These are phyloP conservation scores for Aspergillus cavernicola DNA, from an alignment of 495 filamentous ascomycete genomes.

Conservation along the genomic window DNA sequence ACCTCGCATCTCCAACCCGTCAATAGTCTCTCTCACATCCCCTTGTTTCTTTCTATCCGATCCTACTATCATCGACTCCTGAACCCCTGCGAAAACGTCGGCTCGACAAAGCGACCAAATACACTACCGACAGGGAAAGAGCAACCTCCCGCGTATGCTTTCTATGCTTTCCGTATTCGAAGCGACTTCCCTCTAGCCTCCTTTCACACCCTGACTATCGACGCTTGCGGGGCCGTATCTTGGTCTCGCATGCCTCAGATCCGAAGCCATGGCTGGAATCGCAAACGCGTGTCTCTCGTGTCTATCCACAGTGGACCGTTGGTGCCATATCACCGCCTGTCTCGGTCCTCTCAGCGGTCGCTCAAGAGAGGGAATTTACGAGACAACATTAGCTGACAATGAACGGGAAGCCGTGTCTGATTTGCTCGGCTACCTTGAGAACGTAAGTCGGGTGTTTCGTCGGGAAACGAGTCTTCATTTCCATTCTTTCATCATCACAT, in stretches of 20 bases:
- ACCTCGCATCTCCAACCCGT: conserved; percentile 8
- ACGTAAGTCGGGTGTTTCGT: conserved; percentile 53
- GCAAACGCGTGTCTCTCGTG: conserved; percentile 41
- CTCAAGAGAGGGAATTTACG: conserved; percentile 89
- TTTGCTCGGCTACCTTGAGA: conserved; percentile 90
- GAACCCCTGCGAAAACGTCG: neutral
- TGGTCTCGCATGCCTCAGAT: conserved; percentile 31
- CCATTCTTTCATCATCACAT: neutral
- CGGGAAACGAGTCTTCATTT: neutral
- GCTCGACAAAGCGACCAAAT: neutral
- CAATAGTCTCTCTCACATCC: neutral
- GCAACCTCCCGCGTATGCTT: neutral
- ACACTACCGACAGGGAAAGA: neutral
- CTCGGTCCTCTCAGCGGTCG: conserved; percentile 59
- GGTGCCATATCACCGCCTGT: conserved; percentile 47
- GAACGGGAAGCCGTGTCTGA: conserved; percentile 97
- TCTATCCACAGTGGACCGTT: conserved; percentile 43
- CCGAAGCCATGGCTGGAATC: conserved; percentile 41
- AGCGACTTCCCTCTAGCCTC: conserved; percentile 11
- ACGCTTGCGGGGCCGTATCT: conserved; percentile 26
- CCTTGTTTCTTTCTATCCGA: conserved; percentile 1
- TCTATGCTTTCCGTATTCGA: conserved; percentile 3
- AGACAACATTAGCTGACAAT: conserved; percentile 91
- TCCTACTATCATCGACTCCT: neutral
- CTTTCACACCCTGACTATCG: conserved; percentile 14